These are phyloP conservation scores for Botrytis hyacinthi DNA, from an alignment of 2,329 filamentous ascomycete genomes.

Conservation along the genomic window DNA sequence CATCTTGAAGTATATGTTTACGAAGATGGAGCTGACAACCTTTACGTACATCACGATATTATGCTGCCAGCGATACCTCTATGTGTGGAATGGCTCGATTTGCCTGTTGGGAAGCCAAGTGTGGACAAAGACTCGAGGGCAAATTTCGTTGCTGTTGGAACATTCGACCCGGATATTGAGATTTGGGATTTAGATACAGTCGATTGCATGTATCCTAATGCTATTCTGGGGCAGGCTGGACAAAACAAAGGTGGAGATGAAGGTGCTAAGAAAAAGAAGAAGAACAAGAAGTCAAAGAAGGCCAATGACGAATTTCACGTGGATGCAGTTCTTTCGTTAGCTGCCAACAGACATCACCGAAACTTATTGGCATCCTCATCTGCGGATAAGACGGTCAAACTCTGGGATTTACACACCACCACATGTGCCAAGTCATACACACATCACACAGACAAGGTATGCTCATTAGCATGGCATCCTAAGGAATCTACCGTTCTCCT, in stretches of 20 bases:
- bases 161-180: conserved; percentile 98
- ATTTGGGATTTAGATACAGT: conserved; percentile 96
- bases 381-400: conserved; percentile 94
- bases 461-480: conserved; percentile 90
- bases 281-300: conserved; percentile 87
- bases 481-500: conserved; percentile 83
- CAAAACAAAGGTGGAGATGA: conserved; percentile 48
- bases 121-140: conserved; percentile 65
- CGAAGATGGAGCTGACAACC: conserved; percentile 90
- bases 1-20: conserved; percentile 98
- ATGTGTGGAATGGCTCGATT: conserved; percentile 91
- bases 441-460: conserved; percentile 97
- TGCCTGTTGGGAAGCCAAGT: conserved; percentile 73
- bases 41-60: conserved; percentile 99
- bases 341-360: conserved; percentile 88
- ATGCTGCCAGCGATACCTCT: conserved; percentile 97
- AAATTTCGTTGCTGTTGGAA: conserved; percentile 93
- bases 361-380: conserved; percentile 94
- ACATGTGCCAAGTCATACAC: conserved; percentile 94
- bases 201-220: conserved; percentile 97
- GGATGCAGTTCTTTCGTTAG: conserved; percentile 85
- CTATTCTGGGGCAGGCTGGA: conserved; percentile 78
- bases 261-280: conserved; percentile 67
- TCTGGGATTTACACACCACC: conserved; percentile 92
- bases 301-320: conserved; percentile 91